These are phyloP conservation scores for Cercospora nicotianae DNA, from an alignment of 2,329 filamentous ascomycete species.

Conservation along the genomic window DNA sequence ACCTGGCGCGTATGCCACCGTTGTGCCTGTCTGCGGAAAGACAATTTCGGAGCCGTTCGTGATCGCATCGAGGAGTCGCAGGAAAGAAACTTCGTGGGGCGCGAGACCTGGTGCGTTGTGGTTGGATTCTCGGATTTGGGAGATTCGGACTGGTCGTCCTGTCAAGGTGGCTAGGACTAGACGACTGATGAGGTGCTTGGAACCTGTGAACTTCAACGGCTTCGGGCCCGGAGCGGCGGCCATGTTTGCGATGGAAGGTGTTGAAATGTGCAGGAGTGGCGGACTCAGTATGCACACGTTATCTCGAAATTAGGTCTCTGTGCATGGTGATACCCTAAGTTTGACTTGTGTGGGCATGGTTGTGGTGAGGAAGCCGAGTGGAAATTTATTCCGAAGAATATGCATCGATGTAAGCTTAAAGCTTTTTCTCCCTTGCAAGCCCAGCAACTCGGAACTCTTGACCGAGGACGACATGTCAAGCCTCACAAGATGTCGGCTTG, in stretches of 20 bases:
- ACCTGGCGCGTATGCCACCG: slow-evolving; percentile 86
- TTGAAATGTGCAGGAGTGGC: neutral
- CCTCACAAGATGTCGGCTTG: neutral
- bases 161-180: slow-evolving; percentile 89
- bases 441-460: slow-evolving; percentile 1
- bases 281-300: neutral
- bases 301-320: neutral
- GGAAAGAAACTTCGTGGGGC: slow-evolving; percentile 90
- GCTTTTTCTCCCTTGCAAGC: slow-evolving; percentile 8
- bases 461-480: slow-evolving; percentile 13
- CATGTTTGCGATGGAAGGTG: slow-evolving; percentile 24
- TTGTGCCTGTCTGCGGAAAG: slow-evolving; percentile 94
- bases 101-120: slow-evolving; percentile 85
- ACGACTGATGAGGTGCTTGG: slow-evolving; percentile 78
- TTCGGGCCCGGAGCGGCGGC: slow-evolving; percentile 31
- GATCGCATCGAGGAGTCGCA: slow-evolving; percentile 88
- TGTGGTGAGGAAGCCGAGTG: neutral
- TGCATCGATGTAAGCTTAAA: slow-evolving; percentile 4
- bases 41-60: slow-evolving; percentile 95
- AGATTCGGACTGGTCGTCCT: slow-evolving; percentile 84
- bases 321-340: neutral
- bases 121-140: slow-evolving; percentile 85
- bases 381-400: slow-evolving; percentile 4
- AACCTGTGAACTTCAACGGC: slow-evolving; percentile 66
- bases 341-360: neutral